Conservation (phyloP, 371 early-diverging fungal genomes). For the Lichtheimia ramosa region DNA sequence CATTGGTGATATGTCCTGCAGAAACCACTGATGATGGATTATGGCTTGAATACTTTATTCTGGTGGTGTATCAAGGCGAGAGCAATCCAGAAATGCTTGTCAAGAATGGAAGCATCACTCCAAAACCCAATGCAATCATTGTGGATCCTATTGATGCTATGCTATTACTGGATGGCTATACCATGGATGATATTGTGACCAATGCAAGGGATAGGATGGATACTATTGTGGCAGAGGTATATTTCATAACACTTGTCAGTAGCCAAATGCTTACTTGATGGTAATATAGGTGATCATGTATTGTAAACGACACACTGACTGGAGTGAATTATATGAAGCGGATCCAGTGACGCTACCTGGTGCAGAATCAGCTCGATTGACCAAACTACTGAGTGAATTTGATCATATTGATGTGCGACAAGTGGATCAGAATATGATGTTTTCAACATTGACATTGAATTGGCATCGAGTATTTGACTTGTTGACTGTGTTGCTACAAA, state of each 20-base stretch:
- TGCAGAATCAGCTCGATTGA: conserved; percentile 15
- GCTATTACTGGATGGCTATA: conserved; percentile 25
- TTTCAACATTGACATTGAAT: conserved; percentile 23
- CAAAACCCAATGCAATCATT: conserved; percentile 1
- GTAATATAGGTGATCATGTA: conserved; percentile 29
- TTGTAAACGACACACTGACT: conserved; percentile 30
- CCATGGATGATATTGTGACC: conserved; percentile 28
- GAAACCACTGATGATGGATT: conserved; percentile 4
- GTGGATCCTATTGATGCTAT: conserved; percentile 9
- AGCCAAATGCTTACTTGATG: conserved; percentile 1
- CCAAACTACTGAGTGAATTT: conserved; percentile 31
- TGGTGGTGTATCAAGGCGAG: conserved; percentile 29
- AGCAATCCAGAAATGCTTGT: conserved; percentile 19
- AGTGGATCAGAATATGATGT: conserved; percentile 26
- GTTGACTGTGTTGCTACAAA: conserved; percentile 11
- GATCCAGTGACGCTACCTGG: conserved; percentile 5
- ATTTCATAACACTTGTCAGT: background rate
- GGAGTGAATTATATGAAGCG: conserved; percentile 32
- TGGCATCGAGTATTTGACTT: conserved; percentile 33
- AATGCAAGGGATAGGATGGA: conserved; percentile 34
- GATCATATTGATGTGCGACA: conserved; percentile 28
- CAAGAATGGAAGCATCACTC: conserved; percentile 6
- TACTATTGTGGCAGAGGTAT: conserved; percentile 37
- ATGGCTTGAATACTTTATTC: conserved; percentile 37
- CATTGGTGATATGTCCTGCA: conserved; percentile 30